Conservation (phyloP, 2,329 filamentous ascomycete genomes). For the Eutypella sp. region DNA sequence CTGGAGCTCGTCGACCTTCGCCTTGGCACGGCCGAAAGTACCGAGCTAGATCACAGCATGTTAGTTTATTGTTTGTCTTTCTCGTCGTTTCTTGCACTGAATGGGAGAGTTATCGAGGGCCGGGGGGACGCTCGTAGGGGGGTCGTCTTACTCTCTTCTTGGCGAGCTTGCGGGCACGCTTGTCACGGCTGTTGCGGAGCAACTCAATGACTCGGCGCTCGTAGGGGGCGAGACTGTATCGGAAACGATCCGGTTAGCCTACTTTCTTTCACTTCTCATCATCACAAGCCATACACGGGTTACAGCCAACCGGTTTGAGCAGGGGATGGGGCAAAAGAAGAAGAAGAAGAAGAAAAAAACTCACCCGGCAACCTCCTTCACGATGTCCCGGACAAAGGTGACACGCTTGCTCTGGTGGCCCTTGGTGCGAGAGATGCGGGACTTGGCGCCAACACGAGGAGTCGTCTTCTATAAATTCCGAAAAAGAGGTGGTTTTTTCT, state of each 20-base stretch:
- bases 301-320: too few relatives aligned
- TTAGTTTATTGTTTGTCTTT: conserved; percentile 1
- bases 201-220: conserved; percentile 99
- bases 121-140: too few relatives aligned
- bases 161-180: conserved; percentile 96
- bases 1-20: conserved; percentile 99
- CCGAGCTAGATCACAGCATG: conserved; percentile 62
- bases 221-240: conserved; percentile 73
- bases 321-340: too few relatives aligned
- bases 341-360: conserved; percentile 30
- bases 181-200: conserved; percentile 98
- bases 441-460: conserved; percentile 64
- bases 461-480: conserved; percentile 68
- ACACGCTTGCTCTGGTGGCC: conserved; percentile 96
- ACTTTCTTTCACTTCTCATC: neutral
- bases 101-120: too few relatives aligned
- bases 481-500: conserved; percentile 23
- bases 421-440: conserved; percentile 80
- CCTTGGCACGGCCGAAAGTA: conserved; percentile 98
- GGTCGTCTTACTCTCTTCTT: conserved; percentile 78
- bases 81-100: too few relatives aligned
- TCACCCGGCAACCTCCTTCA: conserved; percentile 96
- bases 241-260: conserved; percentile 23
- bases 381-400: conserved; percentile 92
- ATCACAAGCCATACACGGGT: too few relatives aligned